Percentiles rank a stretch among this genome's conserved stretches.
Conservation (phyloP, 2,329 filamentous ascomycete genomes). For the Cordyceps sp. region DNA sequence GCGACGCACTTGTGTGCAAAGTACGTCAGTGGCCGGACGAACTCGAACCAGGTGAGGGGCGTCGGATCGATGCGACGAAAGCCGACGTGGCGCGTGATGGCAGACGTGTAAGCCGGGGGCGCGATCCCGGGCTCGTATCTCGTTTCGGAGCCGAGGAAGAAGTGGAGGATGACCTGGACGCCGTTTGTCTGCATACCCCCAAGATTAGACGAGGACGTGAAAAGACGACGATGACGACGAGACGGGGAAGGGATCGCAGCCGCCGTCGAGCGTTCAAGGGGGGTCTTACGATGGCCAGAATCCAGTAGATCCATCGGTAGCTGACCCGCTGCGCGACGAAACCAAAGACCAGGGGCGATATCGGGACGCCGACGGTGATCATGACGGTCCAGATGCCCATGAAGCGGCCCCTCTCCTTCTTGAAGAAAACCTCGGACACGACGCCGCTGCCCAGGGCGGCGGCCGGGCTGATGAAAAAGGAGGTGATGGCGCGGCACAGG, state of each 20-base stretch:
- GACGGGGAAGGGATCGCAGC: not conserved
- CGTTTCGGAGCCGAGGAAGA: slow-evolving; percentile 7
- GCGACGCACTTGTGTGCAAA: slow-evolving; percentile 1
- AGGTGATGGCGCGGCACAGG: slow-evolving; percentile 28
- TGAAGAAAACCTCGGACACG: slow-evolving; percentile 7
- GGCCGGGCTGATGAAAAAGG: slow-evolving; percentile 38
- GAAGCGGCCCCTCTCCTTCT: slow-evolving; percentile 4
- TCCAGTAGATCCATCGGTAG: slow-evolving; percentile 43
- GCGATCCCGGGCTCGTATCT: slow-evolving; percentile 3
- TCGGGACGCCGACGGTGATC: slow-evolving; percentile 10
- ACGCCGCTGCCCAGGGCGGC: slow-evolving; percentile 9
- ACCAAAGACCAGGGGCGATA: slow-evolving; percentile 19
- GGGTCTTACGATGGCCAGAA: slow-evolving; percentile 29
- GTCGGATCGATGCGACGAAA: slow-evolving; percentile 6
- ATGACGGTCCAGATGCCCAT: slow-evolving; percentile 8
- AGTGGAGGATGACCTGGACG: slow-evolving; percentile 5
- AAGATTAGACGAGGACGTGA: not conserved
- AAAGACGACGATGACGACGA: not conserved
- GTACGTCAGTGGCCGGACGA: slow-evolving; percentile 5
- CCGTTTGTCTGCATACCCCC: too few relatives aligned
- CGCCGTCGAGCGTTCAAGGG: not conserved
- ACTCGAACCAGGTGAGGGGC: slow-evolving; percentile 2
- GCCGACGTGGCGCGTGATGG: not conserved
- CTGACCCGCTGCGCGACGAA: slow-evolving; percentile 31
- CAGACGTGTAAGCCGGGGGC: not conserved